These are phyloP conservation scores for Amniculicola lignicola DNA, from an alignment of 495 filamentous ascomycete species.

Conservation along the genomic window DNA sequence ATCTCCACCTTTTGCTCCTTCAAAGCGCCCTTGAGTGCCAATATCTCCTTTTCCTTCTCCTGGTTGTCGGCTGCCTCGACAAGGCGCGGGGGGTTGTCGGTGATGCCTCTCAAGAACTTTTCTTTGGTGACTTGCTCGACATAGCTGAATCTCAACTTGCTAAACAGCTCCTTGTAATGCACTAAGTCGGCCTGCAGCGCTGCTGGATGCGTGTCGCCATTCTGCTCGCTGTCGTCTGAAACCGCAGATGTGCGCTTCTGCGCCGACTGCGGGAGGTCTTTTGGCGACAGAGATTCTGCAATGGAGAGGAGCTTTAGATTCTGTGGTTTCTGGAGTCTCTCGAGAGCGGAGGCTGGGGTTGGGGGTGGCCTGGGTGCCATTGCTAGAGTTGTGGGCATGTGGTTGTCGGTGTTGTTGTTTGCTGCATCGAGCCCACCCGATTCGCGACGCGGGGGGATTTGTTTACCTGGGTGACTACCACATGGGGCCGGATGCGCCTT, in stretches of 20 bases:
- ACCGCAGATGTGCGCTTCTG: constrained; percentile 47
- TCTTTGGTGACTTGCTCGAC: constrained; percentile 79
- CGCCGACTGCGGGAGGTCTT: constrained; percentile 44
- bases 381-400: no score
- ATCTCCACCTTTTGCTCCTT: constrained; percentile 78
- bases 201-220: constrained; percentile 68
- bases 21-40: constrained; percentile 68
- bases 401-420: no score
- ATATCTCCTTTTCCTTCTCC: constrained; percentile 68
- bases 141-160: constrained; percentile 93
- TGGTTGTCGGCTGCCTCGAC: constrained; percentile 79
- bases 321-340: constrained; percentile 22
- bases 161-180: constrained; percentile 93
- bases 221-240: constrained; percentile 67
- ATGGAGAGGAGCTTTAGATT: constrained; percentile 67
- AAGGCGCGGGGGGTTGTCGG: constrained; percentile 81
- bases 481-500: no score
- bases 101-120: constrained; percentile 72
- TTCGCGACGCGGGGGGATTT: no score
- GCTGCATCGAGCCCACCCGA: no score
- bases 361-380: constrained; percentile 4
- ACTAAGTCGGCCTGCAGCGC: constrained; percentile 79
- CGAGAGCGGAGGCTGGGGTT: constrained; percentile 17
- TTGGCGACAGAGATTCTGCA: constrained; percentile 57
- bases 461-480: no score